Evolutionary conservation across 176 grass and related monocot species (phyloP), one percentile per base, ranked within the genome.

Genomic region (Areca catechu): DNA sequence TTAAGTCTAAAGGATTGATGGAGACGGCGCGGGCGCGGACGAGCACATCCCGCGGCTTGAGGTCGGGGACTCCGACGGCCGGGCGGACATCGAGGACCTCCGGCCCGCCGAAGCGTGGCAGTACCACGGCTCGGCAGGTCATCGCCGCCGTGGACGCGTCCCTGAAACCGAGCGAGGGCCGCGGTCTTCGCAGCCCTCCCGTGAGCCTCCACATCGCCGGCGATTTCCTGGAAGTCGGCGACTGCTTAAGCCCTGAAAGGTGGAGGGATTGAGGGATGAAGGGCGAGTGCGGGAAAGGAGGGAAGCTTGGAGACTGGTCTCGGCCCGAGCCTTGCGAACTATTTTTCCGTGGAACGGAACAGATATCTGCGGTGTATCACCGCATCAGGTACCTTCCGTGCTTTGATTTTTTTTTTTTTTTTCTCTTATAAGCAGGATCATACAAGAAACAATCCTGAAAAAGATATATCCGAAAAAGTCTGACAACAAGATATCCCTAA

Each of bases 1-100:
- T 81, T 58, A 91, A 52, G 66, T 97, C 86, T 47, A 97, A 62
- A 7, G 92, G 92, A 75, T 97, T 97, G 68, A 97, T 82, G 23
- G 92, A 86, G 53, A 97, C 80, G 56, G 92, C 92, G 24, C 92
- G 83, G 17, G 92, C 60, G 59, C 83, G 80, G 24, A 97, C 92
- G 20, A 97, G 92, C 65, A 97, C 86, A 50, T 97, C 86, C 53
- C 65, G 54, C 1, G 86, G 72, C 68, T 85, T 97, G 80, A 97
- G 77, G 85, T 85, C 80, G 71, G 86, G 92, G 49, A 91, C 80
- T 28, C 68, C 19, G 56, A 91, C 68, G 16, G 69, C 80, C 34
- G 70, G 29, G 43, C 80, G 89, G 58, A 97, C 15, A 75, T 91
- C 80, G 37, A 97, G 83, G 67, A 97, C 92, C 48, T 97, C 86